Conservation (phyloP, 352 stramenopile species). For the Globisporangium uncinulatum region DNA sequence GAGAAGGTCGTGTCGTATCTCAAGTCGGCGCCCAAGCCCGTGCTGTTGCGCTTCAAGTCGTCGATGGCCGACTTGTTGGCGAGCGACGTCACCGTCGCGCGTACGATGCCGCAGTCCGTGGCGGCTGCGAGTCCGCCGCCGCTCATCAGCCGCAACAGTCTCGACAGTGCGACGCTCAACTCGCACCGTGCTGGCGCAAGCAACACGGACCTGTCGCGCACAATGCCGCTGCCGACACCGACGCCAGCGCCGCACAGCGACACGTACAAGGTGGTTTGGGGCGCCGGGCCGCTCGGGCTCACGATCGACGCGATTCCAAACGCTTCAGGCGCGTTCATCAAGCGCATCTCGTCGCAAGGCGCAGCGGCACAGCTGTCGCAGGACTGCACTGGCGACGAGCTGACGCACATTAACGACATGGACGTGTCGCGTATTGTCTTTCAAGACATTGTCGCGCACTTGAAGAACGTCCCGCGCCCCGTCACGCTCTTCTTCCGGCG, state of each 20-base stretch:
- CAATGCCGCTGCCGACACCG: constrained; percentile 17
- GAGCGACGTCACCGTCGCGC: constrained; percentile 1
- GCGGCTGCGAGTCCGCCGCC: constrained; percentile 3
- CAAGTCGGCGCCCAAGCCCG: constrained; percentile 76
- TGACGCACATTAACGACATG: constrained; percentile 86
- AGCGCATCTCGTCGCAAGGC: constrained; percentile 69
- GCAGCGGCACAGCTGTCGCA: constrained; percentile 69
- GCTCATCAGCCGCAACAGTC: constrained; percentile 7
- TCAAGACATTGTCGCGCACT: constrained; percentile 68
- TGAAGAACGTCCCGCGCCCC: constrained; percentile 73
- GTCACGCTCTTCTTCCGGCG: constrained; percentile 77
- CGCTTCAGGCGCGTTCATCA: constrained; percentile 67
- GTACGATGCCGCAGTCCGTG: neutral
- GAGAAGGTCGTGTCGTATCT: constrained; percentile 79
- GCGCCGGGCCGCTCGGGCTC: constrained; percentile 61
- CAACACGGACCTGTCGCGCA: constrained; percentile 14
- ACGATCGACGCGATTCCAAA: constrained; percentile 75
- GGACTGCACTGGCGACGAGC: constrained; percentile 73
- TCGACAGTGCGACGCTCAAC: constrained; percentile 7
- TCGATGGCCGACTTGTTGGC: constrained; percentile 29
- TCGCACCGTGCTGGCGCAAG: neutral
- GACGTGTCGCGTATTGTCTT: constrained; percentile 70
- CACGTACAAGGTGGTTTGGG: constrained; percentile 80
- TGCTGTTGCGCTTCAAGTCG: constrained; percentile 62
- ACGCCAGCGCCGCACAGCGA: constrained; percentile 18